A percentile compares a stretch with the other conserved stretches of the same genome.
Conservation (phyloP, 768 basidiomycete species). For the Boletus rubroflammeus region DNA sequence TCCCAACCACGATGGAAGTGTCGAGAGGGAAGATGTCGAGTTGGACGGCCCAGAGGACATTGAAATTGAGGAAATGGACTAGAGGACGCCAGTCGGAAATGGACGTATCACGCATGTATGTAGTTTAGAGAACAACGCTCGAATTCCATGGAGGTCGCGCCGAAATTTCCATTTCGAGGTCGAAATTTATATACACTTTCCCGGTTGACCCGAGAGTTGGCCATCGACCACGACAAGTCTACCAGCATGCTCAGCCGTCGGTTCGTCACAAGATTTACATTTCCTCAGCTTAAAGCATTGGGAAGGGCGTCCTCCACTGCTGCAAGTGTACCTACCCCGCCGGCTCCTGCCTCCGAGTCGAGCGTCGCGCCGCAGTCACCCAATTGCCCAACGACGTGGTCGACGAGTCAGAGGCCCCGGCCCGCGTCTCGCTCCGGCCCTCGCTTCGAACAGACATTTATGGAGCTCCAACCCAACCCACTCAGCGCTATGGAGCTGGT, state of each 20-base stretch:
- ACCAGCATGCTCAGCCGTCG: slow-evolving; percentile 29
- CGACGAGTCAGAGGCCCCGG: slow-evolving; percentile 73
- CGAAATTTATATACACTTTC: slow-evolving; percentile 8
- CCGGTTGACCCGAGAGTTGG: not conserved
- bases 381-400: slow-evolving; percentile 82
- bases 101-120: not conserved
- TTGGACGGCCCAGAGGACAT: slow-evolving; percentile 59
- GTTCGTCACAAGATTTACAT: slow-evolving; percentile 17
- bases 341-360: slow-evolving; percentile 20
- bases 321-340: slow-evolving; percentile 8
- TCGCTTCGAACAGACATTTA: slow-evolving; percentile 88
- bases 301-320: slow-evolving; percentile 27
- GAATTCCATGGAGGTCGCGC: too few relatives aligned
- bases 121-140: not conserved
- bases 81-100: not conserved
- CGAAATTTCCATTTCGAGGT: not conserved
- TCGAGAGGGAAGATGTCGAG: slow-evolving; percentile 44
- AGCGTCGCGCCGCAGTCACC: slow-evolving; percentile 66
- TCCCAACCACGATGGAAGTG: slow-evolving; percentile 73
- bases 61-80: slow-evolving; percentile 25
- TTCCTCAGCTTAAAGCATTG: slow-evolving; percentile 11
- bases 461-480: slow-evolving; percentile 86
- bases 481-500: slow-evolving; percentile 90
- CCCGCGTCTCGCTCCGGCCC: slow-evolving; percentile 58
- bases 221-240: slow-evolving; percentile 7